A percentile compares a stretch with the other conserved stretches of the same genome.
Evolutionary conservation across 2,329 filamentous ascomycete species (phyloP).

Genomic region (Penicillium griseofulvum): DNA sequence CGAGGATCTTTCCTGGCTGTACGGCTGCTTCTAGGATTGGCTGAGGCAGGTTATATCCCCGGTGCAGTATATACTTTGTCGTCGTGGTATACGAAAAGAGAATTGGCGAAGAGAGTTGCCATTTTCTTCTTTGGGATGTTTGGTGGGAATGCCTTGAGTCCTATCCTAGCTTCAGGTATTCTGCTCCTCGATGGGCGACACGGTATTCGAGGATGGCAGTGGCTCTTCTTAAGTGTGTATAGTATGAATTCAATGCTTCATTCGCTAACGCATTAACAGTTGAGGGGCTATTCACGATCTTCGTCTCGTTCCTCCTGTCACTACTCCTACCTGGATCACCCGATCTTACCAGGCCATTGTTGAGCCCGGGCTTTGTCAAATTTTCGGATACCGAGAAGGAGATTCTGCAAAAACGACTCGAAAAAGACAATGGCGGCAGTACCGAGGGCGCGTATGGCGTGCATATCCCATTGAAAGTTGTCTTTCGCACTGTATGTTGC

Average conservation of each 20-base stretch:
- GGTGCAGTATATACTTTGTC: not conserved
- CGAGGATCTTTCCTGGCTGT: not conserved
- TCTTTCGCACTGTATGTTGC: not conserved
- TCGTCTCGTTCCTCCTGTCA: not conserved
- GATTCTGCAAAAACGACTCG: not conserved
- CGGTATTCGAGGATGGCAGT: not conserved
- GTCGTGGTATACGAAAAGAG: not conserved
- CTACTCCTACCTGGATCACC: not conserved
- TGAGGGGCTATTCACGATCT: not conserved
- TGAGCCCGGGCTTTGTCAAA: not conserved
- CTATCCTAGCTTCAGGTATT: not conserved
- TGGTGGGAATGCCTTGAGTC: not conserved
- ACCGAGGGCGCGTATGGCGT: not conserved
- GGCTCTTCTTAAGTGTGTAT: not conserved
- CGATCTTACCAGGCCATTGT: not conserved
- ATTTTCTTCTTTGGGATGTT: constrained; percentile 4
- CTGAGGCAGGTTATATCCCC: not conserved
- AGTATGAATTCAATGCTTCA: not conserved
- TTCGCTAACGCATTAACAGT: not conserved
- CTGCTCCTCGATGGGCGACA: not conserved
- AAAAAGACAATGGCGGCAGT: not conserved
- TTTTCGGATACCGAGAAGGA: not conserved
- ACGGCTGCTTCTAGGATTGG: not conserved
- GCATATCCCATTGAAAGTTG: not conserved
- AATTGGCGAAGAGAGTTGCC: not conserved